These are phyloP conservation scores for Coemansia sp. DNA, from an alignment of 192 early-diverging fungal genomes.

Conservation along the genomic window DNA sequence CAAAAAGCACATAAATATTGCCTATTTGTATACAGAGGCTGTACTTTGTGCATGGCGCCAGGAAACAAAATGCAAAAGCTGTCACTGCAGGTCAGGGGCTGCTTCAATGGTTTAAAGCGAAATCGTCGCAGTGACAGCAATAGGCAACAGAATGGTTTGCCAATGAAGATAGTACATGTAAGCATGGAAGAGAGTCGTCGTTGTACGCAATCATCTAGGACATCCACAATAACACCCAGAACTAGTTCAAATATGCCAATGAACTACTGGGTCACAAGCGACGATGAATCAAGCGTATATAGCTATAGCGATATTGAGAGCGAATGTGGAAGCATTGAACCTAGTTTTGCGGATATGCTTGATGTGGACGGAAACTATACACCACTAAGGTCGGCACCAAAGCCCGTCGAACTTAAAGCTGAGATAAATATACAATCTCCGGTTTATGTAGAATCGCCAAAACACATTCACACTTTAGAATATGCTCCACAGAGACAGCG, in stretches of 20 bases:
- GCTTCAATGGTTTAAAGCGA: conserved; percentile 25
- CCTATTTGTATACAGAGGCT: not conserved
- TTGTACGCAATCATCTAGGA: not conserved
- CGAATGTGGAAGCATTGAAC: conserved; percentile 1
- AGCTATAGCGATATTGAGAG: not conserved
- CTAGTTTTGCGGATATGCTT: conserved; percentile 13
- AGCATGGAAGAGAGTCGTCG: conserved; percentile 28
- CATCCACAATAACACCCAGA: not conserved
- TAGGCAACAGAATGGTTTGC: conserved; percentile 4
- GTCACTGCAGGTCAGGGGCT: conserved; percentile 35
- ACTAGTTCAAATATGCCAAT: conserved; percentile 17
- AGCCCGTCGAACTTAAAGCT: not conserved
- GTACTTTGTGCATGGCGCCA: conserved; percentile 12
- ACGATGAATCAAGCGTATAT: conserved; percentile 17
- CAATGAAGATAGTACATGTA: conserved; percentile 22
- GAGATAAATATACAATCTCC: not conserved
- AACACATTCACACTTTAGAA: not conserved
- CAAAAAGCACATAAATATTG: not conserved
- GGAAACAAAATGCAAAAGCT: conserved; percentile 39
- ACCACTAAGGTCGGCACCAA: conserved; percentile 22
- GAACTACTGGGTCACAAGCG: conserved; percentile 39
- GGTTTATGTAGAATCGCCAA: not conserved
- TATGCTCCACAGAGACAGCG: not conserved
- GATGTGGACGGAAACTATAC: conserved; percentile 1
- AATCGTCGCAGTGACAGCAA: conserved; percentile 22